These are phyloP conservation scores for Podospora conica DNA, from an alignment of 495 filamentous ascomycete species.

Conservation along the genomic window DNA sequence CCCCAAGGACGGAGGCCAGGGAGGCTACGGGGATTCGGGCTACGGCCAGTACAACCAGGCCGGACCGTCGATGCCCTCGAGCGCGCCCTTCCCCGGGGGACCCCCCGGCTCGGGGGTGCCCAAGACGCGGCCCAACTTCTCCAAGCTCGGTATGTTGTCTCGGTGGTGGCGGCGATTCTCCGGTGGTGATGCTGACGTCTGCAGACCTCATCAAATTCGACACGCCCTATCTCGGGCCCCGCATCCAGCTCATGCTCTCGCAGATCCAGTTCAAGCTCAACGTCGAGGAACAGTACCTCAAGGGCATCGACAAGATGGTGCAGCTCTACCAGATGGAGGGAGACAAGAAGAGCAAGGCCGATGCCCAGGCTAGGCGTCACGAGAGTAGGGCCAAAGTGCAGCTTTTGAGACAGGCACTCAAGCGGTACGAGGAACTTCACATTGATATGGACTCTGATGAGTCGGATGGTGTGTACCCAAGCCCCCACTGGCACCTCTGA, in stretches of 20 bases:
- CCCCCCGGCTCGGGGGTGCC: constrained; percentile 62
- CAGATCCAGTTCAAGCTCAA: constrained; percentile 98
- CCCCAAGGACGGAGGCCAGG: constrained; percentile 55
- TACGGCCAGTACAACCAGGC: constrained; percentile 45
- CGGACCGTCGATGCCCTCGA: constrained; percentile 64
- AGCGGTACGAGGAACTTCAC: constrained; percentile 95
- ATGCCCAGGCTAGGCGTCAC: constrained; percentile 80
- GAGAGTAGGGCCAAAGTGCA: constrained; percentile 98
- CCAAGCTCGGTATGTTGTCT: constrained; percentile 74
- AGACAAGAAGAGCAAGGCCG: constrained; percentile 89
- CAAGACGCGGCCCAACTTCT: constrained; percentile 80
- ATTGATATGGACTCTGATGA: constrained; percentile 87
- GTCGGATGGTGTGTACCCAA: constrained; percentile 61
- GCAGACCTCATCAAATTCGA: constrained; percentile 98
- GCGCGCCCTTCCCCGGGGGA: constrained; percentile 71
- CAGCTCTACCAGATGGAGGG: constrained; percentile 96
- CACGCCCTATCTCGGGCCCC: constrained; percentile 87
- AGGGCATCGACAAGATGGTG: constrained; percentile 99
- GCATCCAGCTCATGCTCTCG: constrained; percentile 98
- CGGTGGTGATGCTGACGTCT: constrained; percentile 15
- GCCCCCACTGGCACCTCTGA: not conserved
- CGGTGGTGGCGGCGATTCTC: not conserved
- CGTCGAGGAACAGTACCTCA: constrained; percentile 98
- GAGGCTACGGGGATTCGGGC: constrained; percentile 31
- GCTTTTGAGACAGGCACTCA: constrained; percentile 87